Evolutionary conservation across 139 green algal genomes (phyloP), one percentile per base, ranked within the genome.

Genomic region (Diplosphaera chodatii): DNA sequence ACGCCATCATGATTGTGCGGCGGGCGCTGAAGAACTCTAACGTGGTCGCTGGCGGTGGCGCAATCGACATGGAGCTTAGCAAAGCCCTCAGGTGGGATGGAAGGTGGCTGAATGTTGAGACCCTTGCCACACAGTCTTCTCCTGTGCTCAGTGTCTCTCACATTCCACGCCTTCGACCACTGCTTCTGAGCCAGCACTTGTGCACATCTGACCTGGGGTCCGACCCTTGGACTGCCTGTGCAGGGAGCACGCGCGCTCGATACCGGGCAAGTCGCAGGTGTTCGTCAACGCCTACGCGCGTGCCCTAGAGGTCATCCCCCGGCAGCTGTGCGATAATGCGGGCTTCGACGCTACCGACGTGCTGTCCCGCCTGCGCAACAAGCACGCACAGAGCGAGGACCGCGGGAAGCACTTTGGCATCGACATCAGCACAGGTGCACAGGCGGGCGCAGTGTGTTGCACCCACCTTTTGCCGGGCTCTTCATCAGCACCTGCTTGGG

Each of bases 1-100:
- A 99, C 77, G 94, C 95, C 59, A 96, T 99, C 87, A 97, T 97
- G 90, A 99, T 99, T 76, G 95, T 99, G 78, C 80, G 94, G 55
- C 77, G 90, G 13, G 85, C 92, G 13, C 69, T 93, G 32, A 96
- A 96, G 85, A 88, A 91, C 74, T 76, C 86, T 10, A 41, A 75
- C 22, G 82, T 98, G 20, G 94, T 99, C 67, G 80, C 95, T 3
- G 95, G 95, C 27, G 95, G 95, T 32, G 95, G 95, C 62, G 95
- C 95, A 5, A 94, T 98, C 32, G 95, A 99, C 82, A 96, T 97
- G 91, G 88, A 94, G 81, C 67, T 94, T 66, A 78, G 74, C 41
- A 22, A 67, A 40, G 32, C 55, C 62, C 69, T 85, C 40, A 78
- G 76, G 75, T 78, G 40, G 10, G 74, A 4, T 28, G n/a, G n/a